Base-by-base conservation (phyloP, 108 stramenopile genomes). In the Nitzschia palea region DNA sequence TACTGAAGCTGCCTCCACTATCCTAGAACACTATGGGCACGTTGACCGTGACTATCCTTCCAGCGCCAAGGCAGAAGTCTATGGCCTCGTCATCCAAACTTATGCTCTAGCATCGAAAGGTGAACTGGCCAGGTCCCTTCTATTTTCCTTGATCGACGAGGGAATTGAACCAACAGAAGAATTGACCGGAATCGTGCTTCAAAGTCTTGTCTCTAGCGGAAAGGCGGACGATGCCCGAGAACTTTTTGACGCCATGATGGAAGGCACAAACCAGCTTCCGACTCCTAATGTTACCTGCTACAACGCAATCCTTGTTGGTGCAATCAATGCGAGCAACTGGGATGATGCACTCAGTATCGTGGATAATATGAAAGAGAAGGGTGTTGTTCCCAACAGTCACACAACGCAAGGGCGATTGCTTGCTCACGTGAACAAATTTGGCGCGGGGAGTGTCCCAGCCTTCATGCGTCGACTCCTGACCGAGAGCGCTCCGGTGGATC, bases 231-330 rank as follows among this genome's bases (percentile, higher is more conserved):
- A 71, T 30, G 70, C 70, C 25, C 23, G 56, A 25, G 54, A 32
- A 55, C 56, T 78, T 30, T 71, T 78, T 52, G 52, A 67, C 34
- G 31, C 50, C 3, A 71, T 78, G 62, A 4, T 59, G 40, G 32
- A 3, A n/a, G 35, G 10, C 15, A 47, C 27, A 62, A 34, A 28
- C 3, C 25, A 35, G 55, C 9, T 51, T 20, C 23, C 65, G 9
- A 48, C 29, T 44, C 77, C 70, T 9, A 53, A 45, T 9, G 40
- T 48, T 6, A 23, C 60, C 15, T 65, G 44, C 18, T 71, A 67
- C 40, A 57, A 71, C 40, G 77, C 77, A 23, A 71, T 66, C 4
- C 40, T 71, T 2, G 30, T 78, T 9, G 44, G 36, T 20, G 33
- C 56, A 30, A 62, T 67, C 22, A 26, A 47, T 56, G 29, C 31